phyloP scores from a whole-genome alignment of 441 rosid genomes.

The Gossypium gossypioides region DNA sequence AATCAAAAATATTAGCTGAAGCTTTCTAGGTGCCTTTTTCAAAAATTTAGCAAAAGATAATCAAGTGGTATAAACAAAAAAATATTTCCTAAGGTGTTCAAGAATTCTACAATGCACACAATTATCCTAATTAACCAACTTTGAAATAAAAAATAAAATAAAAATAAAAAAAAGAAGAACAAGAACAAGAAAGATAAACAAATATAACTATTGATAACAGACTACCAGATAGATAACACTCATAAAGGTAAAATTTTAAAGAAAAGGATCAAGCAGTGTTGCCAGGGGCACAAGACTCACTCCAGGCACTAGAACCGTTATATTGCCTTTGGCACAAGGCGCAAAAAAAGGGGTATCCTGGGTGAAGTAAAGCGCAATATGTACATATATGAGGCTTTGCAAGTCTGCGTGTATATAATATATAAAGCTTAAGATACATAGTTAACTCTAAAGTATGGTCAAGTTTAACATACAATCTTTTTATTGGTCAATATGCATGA shows the following conservation, averaged over 20 bases:
- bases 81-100: neutral
- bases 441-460: no score
- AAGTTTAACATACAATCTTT: no score
- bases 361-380: no score
- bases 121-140: neutral
- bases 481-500: no score
- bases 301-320: no score
- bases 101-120: neutral
- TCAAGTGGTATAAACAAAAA: neutral
- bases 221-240: neutral
- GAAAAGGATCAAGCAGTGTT: neutral
- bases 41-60: neutral
- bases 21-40: neutral
- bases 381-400: no score
- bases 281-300: no score
- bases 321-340: no score
- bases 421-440: no score
- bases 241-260: neutral
- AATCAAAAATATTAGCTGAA: neutral
- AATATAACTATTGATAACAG: neutral
- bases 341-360: no score
- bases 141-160: neutral
- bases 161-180: no score
- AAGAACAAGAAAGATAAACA: neutral
- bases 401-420: no score